Conservation (phyloP, 345 rosid species). For the Dipteronia dyeriana region DNA sequence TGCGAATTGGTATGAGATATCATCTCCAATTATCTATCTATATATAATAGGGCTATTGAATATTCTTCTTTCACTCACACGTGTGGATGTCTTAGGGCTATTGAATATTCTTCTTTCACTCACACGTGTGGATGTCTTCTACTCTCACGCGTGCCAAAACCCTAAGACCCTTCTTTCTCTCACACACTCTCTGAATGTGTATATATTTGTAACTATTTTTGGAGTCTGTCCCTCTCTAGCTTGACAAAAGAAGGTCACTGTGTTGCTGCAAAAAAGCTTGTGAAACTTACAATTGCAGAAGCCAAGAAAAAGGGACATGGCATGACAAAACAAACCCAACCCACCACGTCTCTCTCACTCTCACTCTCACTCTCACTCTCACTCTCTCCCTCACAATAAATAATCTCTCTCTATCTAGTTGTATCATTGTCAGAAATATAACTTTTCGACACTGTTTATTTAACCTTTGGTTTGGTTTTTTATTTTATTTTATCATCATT, state of each 20-base stretch:
- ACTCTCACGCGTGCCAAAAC: slow-evolving; percentile 20
- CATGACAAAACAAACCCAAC: slow-evolving; percentile 1
- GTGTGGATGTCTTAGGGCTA: slow-evolving; percentile 14
- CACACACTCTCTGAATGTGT: background rate
- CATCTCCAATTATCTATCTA: background rate
- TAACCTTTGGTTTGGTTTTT: background rate
- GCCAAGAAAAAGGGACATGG: slow-evolving; percentile 24
- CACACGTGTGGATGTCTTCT: slow-evolving; percentile 21
- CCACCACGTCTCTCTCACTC: no score
- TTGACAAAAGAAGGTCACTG: slow-evolving; percentile 16
- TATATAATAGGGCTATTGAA: background rate
- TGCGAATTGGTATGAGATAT: background rate
- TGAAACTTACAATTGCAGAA: background rate
- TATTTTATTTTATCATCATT: background rate
- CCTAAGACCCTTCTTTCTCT: background rate
- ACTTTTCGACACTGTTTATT: slow-evolving; percentile 12
- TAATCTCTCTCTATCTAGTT: background rate
- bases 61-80: slow-evolving; percentile 11
- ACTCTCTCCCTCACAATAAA: background rate
- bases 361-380: background rate
- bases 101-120: slow-evolving; percentile 2
- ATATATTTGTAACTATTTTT: background rate
- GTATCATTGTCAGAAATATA: slow-evolving; percentile 17
- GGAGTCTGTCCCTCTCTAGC: slow-evolving; percentile 18
- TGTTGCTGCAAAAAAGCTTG: slow-evolving; percentile 6